These are phyloP conservation scores for Suillus weaverae DNA, from an alignment of 768 basidiomycete species.

Conservation along the genomic window DNA sequence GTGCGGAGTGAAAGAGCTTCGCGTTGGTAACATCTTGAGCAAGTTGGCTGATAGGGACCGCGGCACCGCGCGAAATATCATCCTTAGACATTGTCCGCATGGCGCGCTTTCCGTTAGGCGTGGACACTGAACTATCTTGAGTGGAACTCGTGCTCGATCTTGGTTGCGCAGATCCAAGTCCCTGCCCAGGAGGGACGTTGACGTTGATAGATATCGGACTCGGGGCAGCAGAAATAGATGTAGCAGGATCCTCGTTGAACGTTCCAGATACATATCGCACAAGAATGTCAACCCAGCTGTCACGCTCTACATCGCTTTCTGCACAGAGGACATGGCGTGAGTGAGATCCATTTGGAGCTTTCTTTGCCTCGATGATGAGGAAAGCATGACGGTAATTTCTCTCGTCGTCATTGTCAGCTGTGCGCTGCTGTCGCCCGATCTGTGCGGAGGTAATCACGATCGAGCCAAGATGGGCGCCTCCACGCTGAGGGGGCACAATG, in stretches of 20 bases:
- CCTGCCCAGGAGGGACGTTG: constrained; percentile 27
- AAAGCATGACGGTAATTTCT: constrained; percentile 97
- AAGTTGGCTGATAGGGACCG: constrained; percentile 58
- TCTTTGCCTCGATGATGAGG: constrained; percentile 89
- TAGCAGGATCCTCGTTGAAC: constrained; percentile 71
- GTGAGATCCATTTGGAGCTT: constrained; percentile 64
- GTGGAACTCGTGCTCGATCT: constrained; percentile 58
- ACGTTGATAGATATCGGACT: constrained; percentile 25
- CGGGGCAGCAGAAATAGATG: constrained; percentile 41
- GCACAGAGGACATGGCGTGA: constrained; percentile 93
- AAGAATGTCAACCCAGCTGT: constrained; percentile 92
- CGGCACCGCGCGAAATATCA: constrained; percentile 54
- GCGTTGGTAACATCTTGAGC: constrained; percentile 53
- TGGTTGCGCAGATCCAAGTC: constrained; percentile 40
- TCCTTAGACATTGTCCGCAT: constrained; percentile 54
- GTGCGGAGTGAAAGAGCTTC: constrained; percentile 57
- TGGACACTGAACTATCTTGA: constrained; percentile 23
- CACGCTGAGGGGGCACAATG: constrained; percentile 54
- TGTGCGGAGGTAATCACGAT: constrained; percentile 91
- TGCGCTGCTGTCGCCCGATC: constrained; percentile 90
- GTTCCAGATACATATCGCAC: constrained; percentile 82
- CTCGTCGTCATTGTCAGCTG: constrained; percentile 67
- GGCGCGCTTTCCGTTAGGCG: constrained; percentile 32
- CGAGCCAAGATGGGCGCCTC: constrained; percentile 88
- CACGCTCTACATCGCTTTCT: constrained; percentile 90